A percentile compares a stretch with the other conserved stretches of the same genome.
Conservation (phyloP, 441 rosid genomes). For the Croton laevigatus region DNA sequence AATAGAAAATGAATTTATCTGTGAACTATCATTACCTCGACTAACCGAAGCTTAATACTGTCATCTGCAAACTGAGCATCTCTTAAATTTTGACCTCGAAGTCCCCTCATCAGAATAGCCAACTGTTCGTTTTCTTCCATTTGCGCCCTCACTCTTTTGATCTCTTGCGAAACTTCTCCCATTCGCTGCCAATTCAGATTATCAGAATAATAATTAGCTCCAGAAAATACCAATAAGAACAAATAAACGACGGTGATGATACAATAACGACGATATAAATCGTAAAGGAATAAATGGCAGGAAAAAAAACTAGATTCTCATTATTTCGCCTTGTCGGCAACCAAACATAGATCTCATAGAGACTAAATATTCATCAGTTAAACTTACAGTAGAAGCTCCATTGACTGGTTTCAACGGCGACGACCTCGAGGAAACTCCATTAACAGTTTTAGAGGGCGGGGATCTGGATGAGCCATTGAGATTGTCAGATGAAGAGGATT, state of each 20-base stretch:
- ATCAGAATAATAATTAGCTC: constrained; percentile 12
- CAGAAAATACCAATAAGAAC: neutral
- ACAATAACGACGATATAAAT: neutral
- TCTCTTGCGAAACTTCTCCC: constrained; percentile 82
- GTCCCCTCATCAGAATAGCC: constrained; percentile 78
- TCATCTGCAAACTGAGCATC: constrained; percentile 82
- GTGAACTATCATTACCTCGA: constrained; percentile 52
- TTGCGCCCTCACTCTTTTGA: constrained; percentile 88
- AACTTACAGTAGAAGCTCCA: constrained; percentile 59
- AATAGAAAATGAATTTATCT: neutral
- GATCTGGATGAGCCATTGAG: constrained; percentile 45
- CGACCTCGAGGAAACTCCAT: constrained; percentile 31
- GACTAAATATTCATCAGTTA: neutral
- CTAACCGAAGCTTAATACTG: constrained; percentile 68
- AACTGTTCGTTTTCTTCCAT: constrained; percentile 91
- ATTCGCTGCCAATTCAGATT: constrained; percentile 53
- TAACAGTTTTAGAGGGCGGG: constrained; percentile 29
- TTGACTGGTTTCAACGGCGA: constrained; percentile 32
- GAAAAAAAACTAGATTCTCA: neutral
- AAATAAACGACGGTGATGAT: neutral
- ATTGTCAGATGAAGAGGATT: constrained; percentile 23
- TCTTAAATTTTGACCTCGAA: constrained; percentile 86
- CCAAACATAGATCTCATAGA: constrained; percentile 3
- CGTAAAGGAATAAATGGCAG: neutral
- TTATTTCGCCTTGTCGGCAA: constrained; percentile 18